Evolutionary conservation across 257 asterid genomes (phyloP).

Genomic region (Plantago major): DNA sequence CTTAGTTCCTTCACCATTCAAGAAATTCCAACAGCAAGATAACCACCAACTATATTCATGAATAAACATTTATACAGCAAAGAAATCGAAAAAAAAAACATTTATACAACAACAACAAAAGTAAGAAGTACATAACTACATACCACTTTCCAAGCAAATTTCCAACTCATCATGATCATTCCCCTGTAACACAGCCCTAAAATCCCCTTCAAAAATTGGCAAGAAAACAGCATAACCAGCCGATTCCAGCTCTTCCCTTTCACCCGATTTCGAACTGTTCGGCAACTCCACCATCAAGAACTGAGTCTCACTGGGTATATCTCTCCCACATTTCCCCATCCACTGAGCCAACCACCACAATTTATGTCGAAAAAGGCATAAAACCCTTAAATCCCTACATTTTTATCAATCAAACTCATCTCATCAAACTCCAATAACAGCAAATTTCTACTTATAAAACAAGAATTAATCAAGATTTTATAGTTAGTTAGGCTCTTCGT

Average conservation of each 20-base stretch:
- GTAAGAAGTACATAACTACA: not conserved
- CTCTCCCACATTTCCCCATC: conserved; percentile 63
- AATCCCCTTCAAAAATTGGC: conserved; percentile 78
- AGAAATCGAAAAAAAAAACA: too few relatives aligned
- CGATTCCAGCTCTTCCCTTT: too few relatives aligned
- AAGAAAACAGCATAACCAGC: conserved; percentile 51
- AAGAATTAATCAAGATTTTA: too few relatives aligned
- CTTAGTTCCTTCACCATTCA: conserved; percentile 5
- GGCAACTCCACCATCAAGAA: conserved; percentile 46
- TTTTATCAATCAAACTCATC: not conserved
- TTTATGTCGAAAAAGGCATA: conserved; percentile 66
- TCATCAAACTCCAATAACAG: not conserved
- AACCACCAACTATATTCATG: not conserved
- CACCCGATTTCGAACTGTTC: conserved; percentile 11
- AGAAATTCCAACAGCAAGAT: not conserved
- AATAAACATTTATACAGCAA: too few relatives aligned
- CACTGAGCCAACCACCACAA: conserved; percentile 94
- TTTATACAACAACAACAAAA: too few relatives aligned
- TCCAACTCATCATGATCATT: conserved; percentile 66
- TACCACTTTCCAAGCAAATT: conserved; percentile 89
- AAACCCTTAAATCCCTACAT: conserved; percentile 62
- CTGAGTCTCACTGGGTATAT: conserved; percentile 74
- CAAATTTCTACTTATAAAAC: too few relatives aligned
- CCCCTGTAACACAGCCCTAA: conserved; percentile 92
- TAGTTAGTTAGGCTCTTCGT: too few relatives aligned